phyloP scores from a whole-genome alignment of 345 rosid species.

The Stellera chamaejasme region DNA sequence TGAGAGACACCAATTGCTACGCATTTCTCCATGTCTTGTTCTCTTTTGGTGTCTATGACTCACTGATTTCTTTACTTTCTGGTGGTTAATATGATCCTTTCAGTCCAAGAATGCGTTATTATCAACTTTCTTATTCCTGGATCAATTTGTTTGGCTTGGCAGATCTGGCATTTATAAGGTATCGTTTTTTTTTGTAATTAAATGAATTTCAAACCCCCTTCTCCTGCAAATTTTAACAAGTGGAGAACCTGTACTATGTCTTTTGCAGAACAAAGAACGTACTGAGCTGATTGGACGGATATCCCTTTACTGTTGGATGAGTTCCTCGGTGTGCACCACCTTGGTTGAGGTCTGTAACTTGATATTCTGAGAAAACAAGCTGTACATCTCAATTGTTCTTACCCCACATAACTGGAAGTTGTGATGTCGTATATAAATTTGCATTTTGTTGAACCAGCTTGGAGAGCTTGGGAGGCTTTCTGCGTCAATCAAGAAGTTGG shows the following conservation, averaged over 20 bases:
- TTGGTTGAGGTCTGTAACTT: slow-evolving; percentile 70
- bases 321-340: slow-evolving; percentile 70
- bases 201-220: slow-evolving; percentile 1
- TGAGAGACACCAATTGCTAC: not conserved
- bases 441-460: slow-evolving; percentile 31
- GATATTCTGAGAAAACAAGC: slow-evolving; percentile 4
- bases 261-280: slow-evolving; percentile 69
- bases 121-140: slow-evolving; percentile 90
- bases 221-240: slow-evolving; percentile 6
- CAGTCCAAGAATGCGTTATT: slow-evolving; percentile 88
- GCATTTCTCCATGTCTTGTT: not conserved
- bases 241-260: not conserved
- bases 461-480: slow-evolving; percentile 90
- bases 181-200: not conserved
- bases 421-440: not conserved
- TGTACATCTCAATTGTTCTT: not conserved
- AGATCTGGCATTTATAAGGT: slow-evolving; percentile 95
- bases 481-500: slow-evolving; percentile 67
- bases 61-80: not conserved
- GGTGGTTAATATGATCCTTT: slow-evolving; percentile 12
- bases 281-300: slow-evolving; percentile 73
- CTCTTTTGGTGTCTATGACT: slow-evolving; percentile 8
- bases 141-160: slow-evolving; percentile 97
- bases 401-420: not conserved
- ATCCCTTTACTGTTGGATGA: slow-evolving; percentile 87